A percentile compares a stretch with the other conserved stretches of the same genome.
Evolutionary conservation across 192 early-diverging fungal genomes (phyloP).

Genomic region (Coemansia sp.): DNA sequence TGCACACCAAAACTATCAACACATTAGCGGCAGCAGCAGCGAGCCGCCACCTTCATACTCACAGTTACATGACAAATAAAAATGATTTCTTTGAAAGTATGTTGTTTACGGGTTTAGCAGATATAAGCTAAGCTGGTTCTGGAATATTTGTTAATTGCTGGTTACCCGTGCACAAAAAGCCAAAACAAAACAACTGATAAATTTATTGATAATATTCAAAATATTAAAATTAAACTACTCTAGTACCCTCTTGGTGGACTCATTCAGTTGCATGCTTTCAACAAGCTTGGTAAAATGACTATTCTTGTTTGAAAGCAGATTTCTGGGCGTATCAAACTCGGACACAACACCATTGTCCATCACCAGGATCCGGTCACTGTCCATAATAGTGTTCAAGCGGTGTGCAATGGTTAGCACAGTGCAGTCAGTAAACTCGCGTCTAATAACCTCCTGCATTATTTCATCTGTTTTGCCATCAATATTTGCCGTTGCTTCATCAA

Average conservation of each 20-base stretch:
- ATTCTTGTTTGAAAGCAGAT: constrained; percentile 1
- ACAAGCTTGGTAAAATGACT: not conserved
- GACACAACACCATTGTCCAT: not conserved
- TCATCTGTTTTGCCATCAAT: not conserved
- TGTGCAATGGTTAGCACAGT: not conserved
- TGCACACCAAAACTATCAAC: not conserved
- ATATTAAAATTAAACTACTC: too few relatives aligned
- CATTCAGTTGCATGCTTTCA: constrained; percentile 1
- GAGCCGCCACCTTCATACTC: too few relatives aligned
- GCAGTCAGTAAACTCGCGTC: not conserved
- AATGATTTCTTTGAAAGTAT: too few relatives aligned
- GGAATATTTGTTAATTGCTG: too few relatives aligned
- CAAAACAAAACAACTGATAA: too few relatives aligned
- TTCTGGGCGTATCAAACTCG: not conserved
- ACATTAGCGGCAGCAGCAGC: too few relatives aligned
- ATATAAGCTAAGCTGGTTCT: too few relatives aligned
- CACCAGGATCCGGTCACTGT: constrained; percentile 1
- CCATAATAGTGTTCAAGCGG: constrained; percentile 1
- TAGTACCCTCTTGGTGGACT: constrained; percentile 9
- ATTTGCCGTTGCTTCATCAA: not conserved
- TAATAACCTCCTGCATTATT: not conserved
- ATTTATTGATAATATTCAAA: too few relatives aligned
- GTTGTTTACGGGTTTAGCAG: too few relatives aligned
- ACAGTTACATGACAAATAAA: too few relatives aligned
- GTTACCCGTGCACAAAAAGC: too few relatives aligned